phyloP scores from a whole-genome alignment of 192 early-diverging fungal species.

The Nowakowskiella sp. region DNA sequence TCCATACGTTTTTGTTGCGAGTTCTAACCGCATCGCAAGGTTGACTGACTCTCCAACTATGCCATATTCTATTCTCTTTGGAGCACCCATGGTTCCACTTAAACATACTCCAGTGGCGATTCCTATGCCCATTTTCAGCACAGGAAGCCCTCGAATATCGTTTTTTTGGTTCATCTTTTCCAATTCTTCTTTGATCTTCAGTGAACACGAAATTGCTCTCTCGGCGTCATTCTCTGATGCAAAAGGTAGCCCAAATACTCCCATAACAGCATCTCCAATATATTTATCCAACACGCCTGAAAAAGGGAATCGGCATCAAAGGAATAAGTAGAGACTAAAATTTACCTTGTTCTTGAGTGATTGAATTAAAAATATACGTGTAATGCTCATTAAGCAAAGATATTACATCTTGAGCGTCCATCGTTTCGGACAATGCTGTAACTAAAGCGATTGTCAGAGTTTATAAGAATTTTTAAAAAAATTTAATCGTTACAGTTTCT shows the following conservation, averaged over 20 bases:
- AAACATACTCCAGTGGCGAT: constrained; percentile 26
- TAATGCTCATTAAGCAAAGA: constrained; percentile 14
- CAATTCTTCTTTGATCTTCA: constrained; percentile 14
- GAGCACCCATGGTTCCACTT: constrained; percentile 18
- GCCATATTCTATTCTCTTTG: neutral
- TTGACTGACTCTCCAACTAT: constrained; percentile 12
- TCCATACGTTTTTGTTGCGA: constrained; percentile 24
- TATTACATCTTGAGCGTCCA: constrained; percentile 10
- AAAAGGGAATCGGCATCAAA: neutral
- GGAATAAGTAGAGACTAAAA: neutral
- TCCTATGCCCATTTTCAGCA: constrained; percentile 25
- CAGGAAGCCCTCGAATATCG: constrained; percentile 11
- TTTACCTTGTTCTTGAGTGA: constrained; percentile 7
- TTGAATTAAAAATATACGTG: constrained; percentile 2
- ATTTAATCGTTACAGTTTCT: constrained; percentile 26
- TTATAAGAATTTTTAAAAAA: neutral
- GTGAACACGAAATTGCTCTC: constrained; percentile 9
- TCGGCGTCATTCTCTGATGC: constrained; percentile 5
- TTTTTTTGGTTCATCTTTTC: constrained; percentile 22
- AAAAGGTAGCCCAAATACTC: constrained; percentile 27
- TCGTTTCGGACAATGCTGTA: neutral
- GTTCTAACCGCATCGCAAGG: constrained; percentile 11
- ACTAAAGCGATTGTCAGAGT: neutral
- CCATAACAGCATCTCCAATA: constrained; percentile 11
- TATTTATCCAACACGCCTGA: constrained; percentile 15